Evolutionary conservation across 768 basidiomycete genomes (phyloP).

Genomic region (Pleurotus salmoneostramineus): DNA sequence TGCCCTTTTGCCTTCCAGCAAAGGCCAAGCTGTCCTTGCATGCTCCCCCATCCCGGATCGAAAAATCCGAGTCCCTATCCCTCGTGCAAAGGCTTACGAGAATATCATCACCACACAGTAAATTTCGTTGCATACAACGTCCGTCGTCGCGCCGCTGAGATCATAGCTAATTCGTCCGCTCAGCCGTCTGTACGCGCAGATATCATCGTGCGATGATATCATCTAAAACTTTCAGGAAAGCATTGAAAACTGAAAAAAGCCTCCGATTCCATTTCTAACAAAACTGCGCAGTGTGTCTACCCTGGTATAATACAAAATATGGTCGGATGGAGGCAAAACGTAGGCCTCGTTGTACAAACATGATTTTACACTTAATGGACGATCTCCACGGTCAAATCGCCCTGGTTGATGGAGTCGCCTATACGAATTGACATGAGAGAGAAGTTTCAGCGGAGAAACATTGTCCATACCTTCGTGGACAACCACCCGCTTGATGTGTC

Average conservation of each 20-base stretch:
- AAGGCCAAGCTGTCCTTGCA: no score
- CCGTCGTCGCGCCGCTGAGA: no score
- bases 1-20: no score
- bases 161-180: no score
- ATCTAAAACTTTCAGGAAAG: neutral
- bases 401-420: constrained; percentile 95
- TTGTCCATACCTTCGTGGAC: constrained; percentile 71
- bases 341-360: neutral
- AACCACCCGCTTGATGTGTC: constrained; percentile 90
- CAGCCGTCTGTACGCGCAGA: no score
- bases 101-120: no score
- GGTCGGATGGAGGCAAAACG: neutral
- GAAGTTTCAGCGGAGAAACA: neutral
- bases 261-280: neutral
- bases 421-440: constrained; percentile 7
- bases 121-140: no score
- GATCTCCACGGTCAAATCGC: constrained; percentile 89
- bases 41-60: no score
- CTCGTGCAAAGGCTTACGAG: no score
- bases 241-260: neutral
- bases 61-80: no score
- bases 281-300: neutral
- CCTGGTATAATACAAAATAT: constrained; percentile 1
- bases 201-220: no score
- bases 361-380: constrained; percentile 42